Conservation (phyloP, 148 eudicot genomes). For the Silene conica region DNA sequence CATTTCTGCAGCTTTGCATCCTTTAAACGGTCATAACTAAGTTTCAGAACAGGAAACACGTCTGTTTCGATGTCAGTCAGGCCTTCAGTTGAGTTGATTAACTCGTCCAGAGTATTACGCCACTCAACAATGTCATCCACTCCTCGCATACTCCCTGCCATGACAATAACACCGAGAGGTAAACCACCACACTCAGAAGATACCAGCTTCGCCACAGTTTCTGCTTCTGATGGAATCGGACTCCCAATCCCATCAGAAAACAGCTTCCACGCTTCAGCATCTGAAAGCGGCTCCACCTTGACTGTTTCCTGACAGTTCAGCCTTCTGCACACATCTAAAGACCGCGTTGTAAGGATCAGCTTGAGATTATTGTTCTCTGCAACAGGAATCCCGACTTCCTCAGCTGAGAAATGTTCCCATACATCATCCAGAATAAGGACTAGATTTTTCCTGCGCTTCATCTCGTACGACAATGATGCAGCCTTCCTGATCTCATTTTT, state of each 20-base stretch:
- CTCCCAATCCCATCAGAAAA: constrained; percentile 18
- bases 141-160: constrained; percentile 36
- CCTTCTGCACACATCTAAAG: constrained; percentile 29
- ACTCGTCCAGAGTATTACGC: constrained; percentile 21
- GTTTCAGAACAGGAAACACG: constrained; percentile 23
- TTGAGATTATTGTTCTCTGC: constrained; percentile 23
- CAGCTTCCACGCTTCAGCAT: constrained; percentile 30
- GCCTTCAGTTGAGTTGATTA: constrained; percentile 17
- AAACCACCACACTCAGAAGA: constrained; percentile 32
- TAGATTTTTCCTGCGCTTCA: constrained; percentile 19
- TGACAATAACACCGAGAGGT: constrained; percentile 28
- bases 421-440: constrained; percentile 30
- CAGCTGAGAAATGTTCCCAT: constrained; percentile 23
- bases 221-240: constrained; percentile 12
- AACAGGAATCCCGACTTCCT: constrained; percentile 25
- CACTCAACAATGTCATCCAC: constrained; percentile 26
- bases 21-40: constrained; percentile 29
- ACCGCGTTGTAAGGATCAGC: constrained; percentile 31
- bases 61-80: constrained; percentile 21
- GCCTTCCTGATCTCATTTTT: constrained; percentile 20
- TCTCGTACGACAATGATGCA: constrained; percentile 17
- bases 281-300: constrained; percentile 27
- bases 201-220: constrained; percentile 18
- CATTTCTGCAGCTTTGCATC: constrained; percentile 20
- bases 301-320: constrained; percentile 20